Evolutionary conservation across 2,329 filamentous ascomycete species (phyloP).

Genomic region (Ophiosphaerella herpotricha): DNA sequence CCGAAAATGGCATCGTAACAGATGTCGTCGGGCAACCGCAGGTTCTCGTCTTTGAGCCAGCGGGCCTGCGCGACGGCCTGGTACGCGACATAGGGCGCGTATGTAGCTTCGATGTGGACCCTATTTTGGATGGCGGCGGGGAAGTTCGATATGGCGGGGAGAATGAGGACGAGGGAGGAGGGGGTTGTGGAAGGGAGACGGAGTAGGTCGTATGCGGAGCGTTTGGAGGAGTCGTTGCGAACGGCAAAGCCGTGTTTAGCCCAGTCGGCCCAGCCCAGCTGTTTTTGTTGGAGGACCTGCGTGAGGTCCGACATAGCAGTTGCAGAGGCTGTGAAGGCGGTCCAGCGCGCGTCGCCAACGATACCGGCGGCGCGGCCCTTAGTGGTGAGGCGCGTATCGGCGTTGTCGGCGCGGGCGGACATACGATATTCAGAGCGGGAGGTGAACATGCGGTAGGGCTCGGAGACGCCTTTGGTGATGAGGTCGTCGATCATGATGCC

Average conservation of each 20-base stretch:
- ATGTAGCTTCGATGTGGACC: constrained; percentile 80
- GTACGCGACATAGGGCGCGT: constrained; percentile 81
- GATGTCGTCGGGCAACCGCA: constrained; percentile 72
- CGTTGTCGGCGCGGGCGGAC: constrained; percentile 89
- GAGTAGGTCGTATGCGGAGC: constrained; percentile 79
- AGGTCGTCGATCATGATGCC: constrained; percentile 99
- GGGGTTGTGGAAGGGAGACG: constrained; percentile 63
- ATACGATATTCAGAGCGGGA: constrained; percentile 94
- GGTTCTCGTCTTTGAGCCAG: constrained; percentile 75
- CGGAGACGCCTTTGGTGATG: constrained; percentile 92
- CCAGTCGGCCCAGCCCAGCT: constrained; percentile 69
- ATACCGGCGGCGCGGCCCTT: constrained; percentile 78
- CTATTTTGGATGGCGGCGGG: constrained; percentile 65
- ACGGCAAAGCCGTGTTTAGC: constrained; percentile 70
- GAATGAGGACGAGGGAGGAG: constrained; percentile 59
- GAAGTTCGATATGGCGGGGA: constrained; percentile 63
- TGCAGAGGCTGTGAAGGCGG: constrained; percentile 66
- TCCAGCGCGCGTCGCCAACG: constrained; percentile 80
- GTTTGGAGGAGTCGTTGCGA: constrained; percentile 66
- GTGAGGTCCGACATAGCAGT: constrained; percentile 70
- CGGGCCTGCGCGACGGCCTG: constrained; percentile 69
- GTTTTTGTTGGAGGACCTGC: constrained; percentile 61
- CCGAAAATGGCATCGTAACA: constrained; percentile 77
- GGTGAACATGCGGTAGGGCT: constrained; percentile 99
- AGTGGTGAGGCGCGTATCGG: constrained; percentile 81